Evolutionary conservation across 1,284 basidiomycete species (phyloP).

Genomic region (Apiotrichum sp.): DNA sequence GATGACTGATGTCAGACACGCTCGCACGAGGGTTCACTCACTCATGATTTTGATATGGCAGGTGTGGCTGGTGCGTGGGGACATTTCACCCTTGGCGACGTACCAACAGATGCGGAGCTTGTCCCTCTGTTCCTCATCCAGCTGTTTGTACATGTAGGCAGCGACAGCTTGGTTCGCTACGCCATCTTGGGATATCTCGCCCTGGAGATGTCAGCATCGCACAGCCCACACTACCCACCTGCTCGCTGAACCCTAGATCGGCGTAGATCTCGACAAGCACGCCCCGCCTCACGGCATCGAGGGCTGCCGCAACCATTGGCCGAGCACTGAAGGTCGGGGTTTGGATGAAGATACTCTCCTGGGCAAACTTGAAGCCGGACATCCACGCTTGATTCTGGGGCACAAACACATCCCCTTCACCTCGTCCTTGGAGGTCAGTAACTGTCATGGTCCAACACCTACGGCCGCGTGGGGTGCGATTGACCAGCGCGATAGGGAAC

Average conservation of each 20-base stretch:
- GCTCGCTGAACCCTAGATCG: conserved; percentile 58
- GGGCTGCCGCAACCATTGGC: conserved; percentile 57
- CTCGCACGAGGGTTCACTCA: conserved; percentile 9
- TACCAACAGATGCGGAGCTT: conserved; percentile 60
- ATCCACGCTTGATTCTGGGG: conserved; percentile 68
- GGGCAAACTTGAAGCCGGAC: conserved; percentile 59
- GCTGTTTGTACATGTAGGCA: conserved; percentile 54
- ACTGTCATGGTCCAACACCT: conserved; percentile 58
- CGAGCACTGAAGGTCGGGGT: conserved; percentile 64
- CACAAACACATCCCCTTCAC: conserved; percentile 25
- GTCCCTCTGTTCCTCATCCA: conserved; percentile 51
- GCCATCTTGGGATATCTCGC: conserved; percentile 57
- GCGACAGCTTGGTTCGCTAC: conserved; percentile 66
- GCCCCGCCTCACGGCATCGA: conserved; percentile 58
- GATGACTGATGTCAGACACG: conserved; percentile 26
- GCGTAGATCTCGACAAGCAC: conserved; percentile 59
- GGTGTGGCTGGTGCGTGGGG: conserved; percentile 57
- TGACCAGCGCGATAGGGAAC: conserved; percentile 47
- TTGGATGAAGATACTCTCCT: conserved; percentile 63
- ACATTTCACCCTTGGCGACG: conserved; percentile 53
- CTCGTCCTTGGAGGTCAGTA: conserved; percentile 41
- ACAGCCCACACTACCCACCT: conserved; percentile 15
- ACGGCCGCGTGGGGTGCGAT: conserved; percentile 49
- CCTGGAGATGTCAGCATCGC: not conserved
- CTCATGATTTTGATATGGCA: conserved; percentile 65